Base-by-base conservation (phyloP, 129 eudicot species). In the Gnaphalium uliginosum region DNA sequence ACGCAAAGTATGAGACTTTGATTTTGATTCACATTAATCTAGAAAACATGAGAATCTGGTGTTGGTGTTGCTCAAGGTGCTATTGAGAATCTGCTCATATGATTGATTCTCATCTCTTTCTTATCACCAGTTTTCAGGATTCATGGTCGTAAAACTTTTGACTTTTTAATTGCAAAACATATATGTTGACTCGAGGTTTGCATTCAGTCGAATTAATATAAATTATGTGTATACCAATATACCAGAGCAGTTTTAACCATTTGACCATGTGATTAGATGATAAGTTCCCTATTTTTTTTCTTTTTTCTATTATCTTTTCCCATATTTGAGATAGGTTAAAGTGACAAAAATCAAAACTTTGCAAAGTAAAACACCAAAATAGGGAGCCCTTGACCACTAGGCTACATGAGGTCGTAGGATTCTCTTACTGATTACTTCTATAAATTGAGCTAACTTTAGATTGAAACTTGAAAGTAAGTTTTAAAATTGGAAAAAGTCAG, bases 401-500 rank as follows among this genome's bases (percentile, higher is more conserved):
- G 35, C 54, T 80, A 51, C 62, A 37, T 82, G 46, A 54, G n/a
- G 23, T 70, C 58, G 25, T 76, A 78, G 82, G 83, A 78, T 83
- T 57, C 74, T 33, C n/a, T 77, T 22, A 30, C 35, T 54, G 33
- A 69, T 75, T 75, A 66, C 41, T 61, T 79, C 35, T 66, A 75
- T 58, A 78, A 71, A 57, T 82, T 78, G 65, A 76, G 39, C 48
- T 22, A 61, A 35, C 82, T 77, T 79, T 68, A 56, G 81, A 60
- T 73, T 69, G 64, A 60, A 72, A 70, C 64, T 54, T 21, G 37
- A 79, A 75, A 75, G 85, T 74, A 37, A n/a, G 75, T 61, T 66
- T 75, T 79, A 61, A 73, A 74, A 46, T 81, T 66, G 77, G 56
- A 18, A n/a, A 82, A 78, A 81, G 86, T 63, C 65, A 35, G 37